Percentiles rank a stretch among this genome's conserved stretches.
Conservation (phyloP, 129 eudicot species). For the Artemisia argyi region DNA sequence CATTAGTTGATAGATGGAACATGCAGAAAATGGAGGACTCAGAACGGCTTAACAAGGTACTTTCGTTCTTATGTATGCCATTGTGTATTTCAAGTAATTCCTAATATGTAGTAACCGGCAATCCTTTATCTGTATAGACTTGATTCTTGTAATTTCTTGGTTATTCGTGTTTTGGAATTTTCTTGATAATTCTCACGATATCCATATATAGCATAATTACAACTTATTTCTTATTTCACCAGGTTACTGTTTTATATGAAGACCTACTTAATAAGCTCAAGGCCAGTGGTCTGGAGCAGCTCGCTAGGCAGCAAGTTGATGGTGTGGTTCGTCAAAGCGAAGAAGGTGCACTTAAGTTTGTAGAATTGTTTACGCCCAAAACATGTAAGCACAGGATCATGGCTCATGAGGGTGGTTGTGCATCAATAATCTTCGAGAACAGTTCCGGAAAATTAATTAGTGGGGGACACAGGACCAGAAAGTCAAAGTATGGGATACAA, state of each 20-base stretch:
- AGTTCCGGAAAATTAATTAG: conserved; percentile 57
- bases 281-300: conserved; percentile 52
- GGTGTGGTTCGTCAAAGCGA: conserved; percentile 73
- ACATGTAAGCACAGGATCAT: conserved; percentile 49
- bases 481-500: conserved; percentile 74
- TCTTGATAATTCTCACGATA: too few relatives aligned
- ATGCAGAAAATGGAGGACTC: conserved; percentile 74
- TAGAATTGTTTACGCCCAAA: conserved; percentile 56
- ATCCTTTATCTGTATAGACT: neutral
- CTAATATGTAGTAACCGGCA: neutral
- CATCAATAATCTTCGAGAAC: conserved; percentile 61
- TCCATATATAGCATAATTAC: neutral
- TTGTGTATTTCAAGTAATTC: neutral
- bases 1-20: conserved; percentile 70
- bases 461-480: conserved; percentile 78
- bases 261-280: conserved; percentile 55
- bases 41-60: conserved; percentile 77
- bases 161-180: too few relatives aligned
- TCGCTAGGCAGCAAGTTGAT: conserved; percentile 76
- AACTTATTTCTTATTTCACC: neutral
- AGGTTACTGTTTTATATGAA: conserved; percentile 65
- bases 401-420: conserved; percentile 79
- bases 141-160: neutral
- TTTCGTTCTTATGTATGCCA: neutral
- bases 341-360: conserved; percentile 65